Percentiles rank a stretch among this genome's conserved stretches.
Conservation (phyloP, 345 rosid genomes). For the Hevea brasiliensis region DNA sequence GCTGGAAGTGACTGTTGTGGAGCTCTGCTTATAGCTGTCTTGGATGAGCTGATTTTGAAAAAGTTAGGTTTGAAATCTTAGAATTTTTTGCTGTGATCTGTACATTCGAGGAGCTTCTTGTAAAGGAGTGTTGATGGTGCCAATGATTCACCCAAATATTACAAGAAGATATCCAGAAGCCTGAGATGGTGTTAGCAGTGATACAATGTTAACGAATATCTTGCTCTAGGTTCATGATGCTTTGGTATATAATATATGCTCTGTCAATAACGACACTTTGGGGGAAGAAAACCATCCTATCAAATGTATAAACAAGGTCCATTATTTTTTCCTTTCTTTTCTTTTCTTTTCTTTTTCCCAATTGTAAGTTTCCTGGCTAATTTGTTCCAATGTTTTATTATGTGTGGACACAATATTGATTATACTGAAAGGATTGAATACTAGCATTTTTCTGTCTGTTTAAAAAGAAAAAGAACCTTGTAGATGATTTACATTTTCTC, state of each 20-base stretch:
- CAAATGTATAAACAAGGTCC: conserved; percentile 39
- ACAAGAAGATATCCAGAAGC: conserved; percentile 29
- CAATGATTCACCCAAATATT: conserved; percentile 26
- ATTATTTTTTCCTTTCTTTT: conserved; percentile 8
- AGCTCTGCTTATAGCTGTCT: conserved; percentile 31
- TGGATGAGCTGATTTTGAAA: conserved; percentile 32
- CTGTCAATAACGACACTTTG: conserved; percentile 37
- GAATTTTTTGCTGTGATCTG: conserved; percentile 35
- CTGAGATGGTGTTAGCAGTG: conserved; percentile 36
- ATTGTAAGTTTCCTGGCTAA: conserved; percentile 24
- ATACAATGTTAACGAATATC: conserved; percentile 28
- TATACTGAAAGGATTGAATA: conserved; percentile 20
- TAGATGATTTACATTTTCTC: neutral
- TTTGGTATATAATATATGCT: conserved; percentile 26
- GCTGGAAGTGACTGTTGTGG: conserved; percentile 39
- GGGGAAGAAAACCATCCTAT: conserved; percentile 25
- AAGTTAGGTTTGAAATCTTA: conserved; percentile 34
- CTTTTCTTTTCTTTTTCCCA: neutral
- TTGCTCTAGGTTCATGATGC: conserved; percentile 18
- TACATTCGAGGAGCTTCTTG: conserved; percentile 49
- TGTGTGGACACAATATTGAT: conserved; percentile 34
- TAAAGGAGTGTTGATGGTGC: conserved; percentile 47
- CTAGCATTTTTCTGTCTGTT: conserved; percentile 2
- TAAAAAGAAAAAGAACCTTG: neutral
- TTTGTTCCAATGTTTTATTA: conserved; percentile 24